Evolutionary conservation across 1,139 yeast species (phyloP).

Genomic region (Yamadazyma jaroonii): DNA sequence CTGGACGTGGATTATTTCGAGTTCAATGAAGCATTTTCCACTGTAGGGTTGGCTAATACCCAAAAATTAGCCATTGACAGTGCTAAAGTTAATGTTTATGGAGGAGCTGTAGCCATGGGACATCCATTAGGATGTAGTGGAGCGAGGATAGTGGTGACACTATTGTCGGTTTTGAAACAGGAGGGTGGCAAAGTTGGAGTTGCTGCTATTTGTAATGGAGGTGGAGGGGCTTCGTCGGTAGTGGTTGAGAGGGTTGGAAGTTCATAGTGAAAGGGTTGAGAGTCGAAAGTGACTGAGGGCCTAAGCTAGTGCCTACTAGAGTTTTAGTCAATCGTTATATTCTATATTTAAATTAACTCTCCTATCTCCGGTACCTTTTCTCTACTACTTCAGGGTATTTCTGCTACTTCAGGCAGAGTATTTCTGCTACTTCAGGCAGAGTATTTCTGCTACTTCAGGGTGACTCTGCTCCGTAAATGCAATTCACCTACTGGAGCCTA

Average conservation of each 20-base stretch:
- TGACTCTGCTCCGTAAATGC: no score
- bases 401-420: no score
- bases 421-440: no score
- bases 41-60: constrained; percentile 88
- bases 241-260: constrained; percentile 29
- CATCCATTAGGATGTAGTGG: constrained; percentile 98
- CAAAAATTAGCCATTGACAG: constrained; percentile 63
- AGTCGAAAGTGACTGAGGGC: no score
- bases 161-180: constrained; percentile 71
- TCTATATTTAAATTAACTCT: no score
- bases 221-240: constrained; percentile 85
- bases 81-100: constrained; percentile 84
- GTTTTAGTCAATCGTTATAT: no score
- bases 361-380: no score
- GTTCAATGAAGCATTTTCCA: constrained; percentile 97
- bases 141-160: constrained; percentile 88
- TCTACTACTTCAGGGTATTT: no score
- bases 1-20: constrained; percentile 77
- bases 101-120: constrained; percentile 97
- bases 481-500: no score
- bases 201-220: constrained; percentile 97
- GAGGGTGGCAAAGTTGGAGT: constrained; percentile 87
- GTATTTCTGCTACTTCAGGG: no score
- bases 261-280: no score
- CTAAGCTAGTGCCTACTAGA: no score